phyloP scores from a whole-genome alignment of 768 basidiomycete species.

The Gyrodon lividus region DNA sequence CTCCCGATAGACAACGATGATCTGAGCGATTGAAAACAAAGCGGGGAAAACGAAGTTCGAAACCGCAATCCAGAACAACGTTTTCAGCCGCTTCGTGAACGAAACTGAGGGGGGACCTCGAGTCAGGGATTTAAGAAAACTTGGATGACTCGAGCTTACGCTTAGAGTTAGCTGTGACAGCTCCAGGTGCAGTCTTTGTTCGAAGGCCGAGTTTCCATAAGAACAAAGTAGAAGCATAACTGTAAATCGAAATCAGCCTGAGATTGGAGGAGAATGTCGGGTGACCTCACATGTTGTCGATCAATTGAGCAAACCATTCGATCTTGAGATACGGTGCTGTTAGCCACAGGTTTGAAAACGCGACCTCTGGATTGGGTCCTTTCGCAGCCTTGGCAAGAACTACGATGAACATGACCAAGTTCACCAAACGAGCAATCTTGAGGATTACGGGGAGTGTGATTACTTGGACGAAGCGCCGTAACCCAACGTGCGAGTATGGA shows the following conservation, averaged over 20 bases:
- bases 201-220: slow-evolving; percentile 7
- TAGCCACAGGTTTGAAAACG: slow-evolving; percentile 9
- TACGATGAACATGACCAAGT: slow-evolving; percentile 17
- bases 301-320: slow-evolving; percentile 19
- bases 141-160: background rate
- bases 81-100: slow-evolving; percentile 7
- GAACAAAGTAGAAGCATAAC: slow-evolving; percentile 18
- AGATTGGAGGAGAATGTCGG: background rate
- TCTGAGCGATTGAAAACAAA: slow-evolving; percentile 19
- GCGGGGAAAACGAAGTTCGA: slow-evolving; percentile 22
- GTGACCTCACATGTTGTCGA: slow-evolving; percentile 15
- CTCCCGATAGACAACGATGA: slow-evolving; percentile 18
- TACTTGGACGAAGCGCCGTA: slow-evolving; percentile 5
- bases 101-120: background rate
- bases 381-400: slow-evolving; percentile 14
- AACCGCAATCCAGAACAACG: slow-evolving; percentile 18
- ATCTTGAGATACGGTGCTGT: slow-evolving; percentile 21
- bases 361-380: slow-evolving; percentile 5
- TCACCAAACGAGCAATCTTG: slow-evolving; percentile 14
- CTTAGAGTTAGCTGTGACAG: background rate
- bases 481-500: slow-evolving; percentile 2
- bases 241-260: background rate
- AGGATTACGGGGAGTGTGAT: slow-evolving; percentile 10
- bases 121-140: background rate
- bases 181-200: background rate